A percentile compares a stretch with the other conserved stretches of the same genome.
Conservation (phyloP, 2,329 filamentous ascomycete species). For the Aspergillus novoparasiticus region DNA sequence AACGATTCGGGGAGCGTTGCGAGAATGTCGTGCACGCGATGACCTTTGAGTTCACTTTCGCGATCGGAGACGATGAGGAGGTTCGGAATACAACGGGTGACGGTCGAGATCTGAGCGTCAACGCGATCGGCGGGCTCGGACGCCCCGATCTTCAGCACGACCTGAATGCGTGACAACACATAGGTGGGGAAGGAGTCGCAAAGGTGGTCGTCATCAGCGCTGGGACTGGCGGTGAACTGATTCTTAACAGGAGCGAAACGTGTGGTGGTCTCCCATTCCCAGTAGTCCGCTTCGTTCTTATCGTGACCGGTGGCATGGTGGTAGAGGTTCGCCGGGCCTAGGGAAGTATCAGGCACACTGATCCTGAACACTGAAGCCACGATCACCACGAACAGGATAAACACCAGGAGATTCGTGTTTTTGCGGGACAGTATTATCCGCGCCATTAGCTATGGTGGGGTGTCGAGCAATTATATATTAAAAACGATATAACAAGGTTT, state of each 20-base stretch:
- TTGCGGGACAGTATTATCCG: slow-evolving; percentile 6
- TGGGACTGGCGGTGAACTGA: not conserved
- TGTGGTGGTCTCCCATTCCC: slow-evolving; percentile 27
- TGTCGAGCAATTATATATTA: not conserved
- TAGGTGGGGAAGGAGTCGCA: slow-evolving; percentile 36
- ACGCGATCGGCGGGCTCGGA: slow-evolving; percentile 46
- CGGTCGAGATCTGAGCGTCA: slow-evolving; percentile 54
- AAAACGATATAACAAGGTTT: not conserved
- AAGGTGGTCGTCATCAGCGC: slow-evolving; percentile 8
- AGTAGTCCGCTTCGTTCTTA: slow-evolving; percentile 18
- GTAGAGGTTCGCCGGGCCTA: slow-evolving; percentile 11
- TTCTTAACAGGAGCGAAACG: slow-evolving; percentile 13
- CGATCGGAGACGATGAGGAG: slow-evolving; percentile 57
- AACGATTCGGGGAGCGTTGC: slow-evolving; percentile 48
- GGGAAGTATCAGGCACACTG: slow-evolving; percentile 1
- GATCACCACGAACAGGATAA: slow-evolving; percentile 7
- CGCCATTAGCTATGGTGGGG: not conserved
- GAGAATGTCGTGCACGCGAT: slow-evolving; percentile 50
- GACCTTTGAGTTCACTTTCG: slow-evolving; percentile 49
- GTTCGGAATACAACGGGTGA: slow-evolving; percentile 54
- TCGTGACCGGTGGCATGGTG: slow-evolving; percentile 2
- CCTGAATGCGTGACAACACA: slow-evolving; percentile 46
- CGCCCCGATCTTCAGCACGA: slow-evolving; percentile 54
- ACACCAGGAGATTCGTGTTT: slow-evolving; percentile 7
- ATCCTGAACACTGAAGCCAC: slow-evolving; percentile 11